Evolutionary conservation across 441 rosid genomes (phyloP).

Genomic region (Hura crepitans): DNA sequence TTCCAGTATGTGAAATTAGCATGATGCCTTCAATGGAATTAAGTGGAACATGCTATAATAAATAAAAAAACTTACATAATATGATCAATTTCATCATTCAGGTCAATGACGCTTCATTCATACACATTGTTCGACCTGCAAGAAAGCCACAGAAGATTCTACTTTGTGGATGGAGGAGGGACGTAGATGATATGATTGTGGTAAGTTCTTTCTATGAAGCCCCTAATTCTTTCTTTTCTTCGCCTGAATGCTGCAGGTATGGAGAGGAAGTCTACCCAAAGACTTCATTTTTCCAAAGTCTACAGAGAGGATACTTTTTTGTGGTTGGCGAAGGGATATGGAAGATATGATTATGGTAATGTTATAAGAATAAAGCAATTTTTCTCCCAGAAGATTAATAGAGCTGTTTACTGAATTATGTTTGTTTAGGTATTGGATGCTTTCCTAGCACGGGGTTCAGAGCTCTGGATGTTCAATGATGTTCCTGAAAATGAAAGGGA

Average conservation of each 20-base stretch:
- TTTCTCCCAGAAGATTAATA: conserved; percentile 18
- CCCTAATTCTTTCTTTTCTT: conserved; percentile 56
- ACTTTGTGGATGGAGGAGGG: conserved; percentile 90
- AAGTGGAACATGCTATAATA: conserved; percentile 24
- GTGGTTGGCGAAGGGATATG: conserved; percentile 87
- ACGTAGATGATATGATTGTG: conserved; percentile 86
- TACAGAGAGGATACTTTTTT: conserved; percentile 59
- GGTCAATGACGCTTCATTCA: conserved; percentile 62
- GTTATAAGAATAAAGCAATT: conserved; percentile 30
- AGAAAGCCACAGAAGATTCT: conserved; percentile 85
- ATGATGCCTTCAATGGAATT: conserved; percentile 33
- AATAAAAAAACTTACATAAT: conserved; percentile 34
- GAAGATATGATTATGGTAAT: conserved; percentile 81
- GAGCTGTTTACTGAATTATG: conserved; percentile 16
- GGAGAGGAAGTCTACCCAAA: conserved; percentile 62
- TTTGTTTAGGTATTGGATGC: conserved; percentile 62
- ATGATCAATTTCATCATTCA: conserved; percentile 61
- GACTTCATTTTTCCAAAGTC: conserved; percentile 52
- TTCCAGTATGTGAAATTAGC: conserved; percentile 26
- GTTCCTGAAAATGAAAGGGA: conserved; percentile 70
- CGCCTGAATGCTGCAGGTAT: conserved; percentile 61
- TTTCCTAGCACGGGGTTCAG: conserved; percentile 58
- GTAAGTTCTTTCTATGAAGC: conserved; percentile 58
- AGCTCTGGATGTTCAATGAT: conserved; percentile 85
- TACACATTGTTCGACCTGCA: conserved; percentile 48